Percentiles rank a stretch among this genome's conserved stretches.
These are phyloP conservation scores for Amanita exitialis DNA, from an alignment of 768 basidiomycete species.

Conservation along the genomic window DNA sequence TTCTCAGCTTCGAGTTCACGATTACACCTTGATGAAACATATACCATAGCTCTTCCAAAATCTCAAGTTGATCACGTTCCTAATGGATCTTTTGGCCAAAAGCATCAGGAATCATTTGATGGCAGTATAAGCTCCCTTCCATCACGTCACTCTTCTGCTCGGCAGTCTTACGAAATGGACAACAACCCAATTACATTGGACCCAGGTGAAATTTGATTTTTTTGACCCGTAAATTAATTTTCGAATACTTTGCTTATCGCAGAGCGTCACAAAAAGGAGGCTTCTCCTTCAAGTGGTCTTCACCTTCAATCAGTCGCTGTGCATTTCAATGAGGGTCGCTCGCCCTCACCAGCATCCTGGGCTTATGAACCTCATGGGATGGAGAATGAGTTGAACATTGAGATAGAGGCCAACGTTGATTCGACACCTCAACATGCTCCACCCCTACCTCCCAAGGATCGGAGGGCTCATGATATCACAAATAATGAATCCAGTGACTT, in stretches of 20 bases:
- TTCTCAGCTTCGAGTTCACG: neutral
- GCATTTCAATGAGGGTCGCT: conserved; percentile 19
- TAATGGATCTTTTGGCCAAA: neutral
- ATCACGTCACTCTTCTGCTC: neutral
- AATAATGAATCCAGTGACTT: neutral
- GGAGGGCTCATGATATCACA: neutral
- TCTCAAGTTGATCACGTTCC: neutral
- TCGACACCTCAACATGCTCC: conserved; percentile 5
- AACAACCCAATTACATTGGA: neutral
- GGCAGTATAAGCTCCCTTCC: neutral
- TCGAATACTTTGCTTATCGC: neutral
- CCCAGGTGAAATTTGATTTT: neutral
- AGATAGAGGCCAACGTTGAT: conserved; percentile 40
- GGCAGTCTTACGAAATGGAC: neutral
- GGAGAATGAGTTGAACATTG: conserved; percentile 69
- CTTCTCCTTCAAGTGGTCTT: neutral
- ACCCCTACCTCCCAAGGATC: conserved; percentile 6
- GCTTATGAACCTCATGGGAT: conserved; percentile 65
- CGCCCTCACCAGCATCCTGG: conserved; percentile 45
- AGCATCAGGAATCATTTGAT: neutral
- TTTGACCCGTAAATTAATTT: neutral
- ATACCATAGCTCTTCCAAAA: neutral
- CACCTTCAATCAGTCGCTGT: neutral
- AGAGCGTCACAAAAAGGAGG: neutral
- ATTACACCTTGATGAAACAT: neutral